phyloP scores from a whole-genome alignment of 2,329 filamentous ascomycete species.

The Exophiala bonariae region DNA sequence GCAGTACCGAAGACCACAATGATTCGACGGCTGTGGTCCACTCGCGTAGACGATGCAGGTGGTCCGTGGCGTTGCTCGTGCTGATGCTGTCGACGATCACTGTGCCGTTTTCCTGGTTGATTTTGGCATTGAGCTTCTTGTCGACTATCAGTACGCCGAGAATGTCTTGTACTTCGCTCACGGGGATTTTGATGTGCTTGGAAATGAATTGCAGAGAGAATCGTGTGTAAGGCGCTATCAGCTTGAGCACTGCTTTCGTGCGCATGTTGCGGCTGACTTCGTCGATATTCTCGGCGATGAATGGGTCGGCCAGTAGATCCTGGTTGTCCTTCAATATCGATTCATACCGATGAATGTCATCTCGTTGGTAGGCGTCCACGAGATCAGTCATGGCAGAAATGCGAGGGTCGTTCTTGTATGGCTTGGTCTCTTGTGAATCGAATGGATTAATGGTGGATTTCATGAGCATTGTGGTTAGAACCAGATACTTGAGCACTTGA shows the following conservation, averaged over 20 bases:
- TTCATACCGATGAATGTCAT: conserved; percentile 91
- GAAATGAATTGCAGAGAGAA: conserved; percentile 89
- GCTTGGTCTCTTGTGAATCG: conserved; percentile 97
- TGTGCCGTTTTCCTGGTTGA: conserved; percentile 83
- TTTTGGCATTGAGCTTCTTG: conserved; percentile 79
- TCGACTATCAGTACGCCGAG: conserved; percentile 92
- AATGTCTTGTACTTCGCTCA: conserved; percentile 89
- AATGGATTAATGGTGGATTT: conserved; percentile 98
- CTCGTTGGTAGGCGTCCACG: conserved; percentile 92
- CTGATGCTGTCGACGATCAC: conserved; percentile 75
- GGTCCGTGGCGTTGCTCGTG: conserved; percentile 62
- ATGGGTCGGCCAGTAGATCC: conserved; percentile 86
- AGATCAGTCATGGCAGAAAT: conserved; percentile 97
- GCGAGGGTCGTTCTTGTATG: conserved; percentile 91
- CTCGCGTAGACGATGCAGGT: conserved; percentile 69
- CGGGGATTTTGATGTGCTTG: conserved; percentile 79
- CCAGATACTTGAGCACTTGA: conserved; percentile 94
- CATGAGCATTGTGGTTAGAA: conserved; percentile 97
- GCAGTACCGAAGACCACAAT: conserved; percentile 72
- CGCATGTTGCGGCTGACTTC: conserved; percentile 98
- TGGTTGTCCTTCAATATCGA: conserved; percentile 81
- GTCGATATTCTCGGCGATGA: conserved; percentile 98
- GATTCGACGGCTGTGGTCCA: conserved; percentile 70
- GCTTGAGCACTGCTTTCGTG: conserved; percentile 88
- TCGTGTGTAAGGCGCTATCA: conserved; percentile 91